Percentiles rank a stretch among this genome's conserved stretches.
phyloP scores from a whole-genome alignment of 169 alveolate species.

The Cryptosporidium tyzzeri region DNA sequence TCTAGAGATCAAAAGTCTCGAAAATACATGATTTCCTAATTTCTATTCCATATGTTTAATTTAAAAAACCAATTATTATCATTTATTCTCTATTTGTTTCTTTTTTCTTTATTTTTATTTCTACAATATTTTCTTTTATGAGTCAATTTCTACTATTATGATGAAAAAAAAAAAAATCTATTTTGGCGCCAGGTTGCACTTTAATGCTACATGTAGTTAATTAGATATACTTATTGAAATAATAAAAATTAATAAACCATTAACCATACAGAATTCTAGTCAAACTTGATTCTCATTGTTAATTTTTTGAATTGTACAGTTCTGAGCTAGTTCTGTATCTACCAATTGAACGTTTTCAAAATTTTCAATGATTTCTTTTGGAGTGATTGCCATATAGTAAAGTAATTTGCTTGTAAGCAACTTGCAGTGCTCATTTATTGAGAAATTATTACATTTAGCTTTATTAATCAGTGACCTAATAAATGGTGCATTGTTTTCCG shows the following conservation, averaged over 20 bases:
- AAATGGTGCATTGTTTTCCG: conserved; percentile 32
- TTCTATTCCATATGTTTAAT: too few relatives aligned
- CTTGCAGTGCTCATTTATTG: conserved; percentile 13
- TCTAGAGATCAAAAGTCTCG: background rate
- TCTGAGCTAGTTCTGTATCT: background rate
- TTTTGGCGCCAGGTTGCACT: background rate
- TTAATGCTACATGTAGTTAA: background rate
- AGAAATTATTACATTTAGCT: conserved; percentile 14
- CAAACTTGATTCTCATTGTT: background rate
- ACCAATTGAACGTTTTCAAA: conserved; percentile 13
- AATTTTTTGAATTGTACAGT: background rate
- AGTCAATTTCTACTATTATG: background rate
- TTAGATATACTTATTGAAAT: background rate
- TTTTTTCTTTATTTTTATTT: too few relatives aligned
- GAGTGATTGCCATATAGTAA: conserved; percentile 33
- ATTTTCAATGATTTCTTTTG: conserved; percentile 24
- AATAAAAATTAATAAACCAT: background rate
- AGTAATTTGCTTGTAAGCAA: conserved; percentile 34
- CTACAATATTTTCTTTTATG: too few relatives aligned
- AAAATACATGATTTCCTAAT: background rate
- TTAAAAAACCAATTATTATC: background rate
- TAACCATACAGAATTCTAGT: background rate
- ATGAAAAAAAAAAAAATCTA: background rate
- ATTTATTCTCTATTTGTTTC: background rate
- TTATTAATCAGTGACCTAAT: conserved; percentile 29